phyloP scores from a whole-genome alignment of 2,329 filamentous ascomycete genomes.

The Sclerotinia minor region DNA sequence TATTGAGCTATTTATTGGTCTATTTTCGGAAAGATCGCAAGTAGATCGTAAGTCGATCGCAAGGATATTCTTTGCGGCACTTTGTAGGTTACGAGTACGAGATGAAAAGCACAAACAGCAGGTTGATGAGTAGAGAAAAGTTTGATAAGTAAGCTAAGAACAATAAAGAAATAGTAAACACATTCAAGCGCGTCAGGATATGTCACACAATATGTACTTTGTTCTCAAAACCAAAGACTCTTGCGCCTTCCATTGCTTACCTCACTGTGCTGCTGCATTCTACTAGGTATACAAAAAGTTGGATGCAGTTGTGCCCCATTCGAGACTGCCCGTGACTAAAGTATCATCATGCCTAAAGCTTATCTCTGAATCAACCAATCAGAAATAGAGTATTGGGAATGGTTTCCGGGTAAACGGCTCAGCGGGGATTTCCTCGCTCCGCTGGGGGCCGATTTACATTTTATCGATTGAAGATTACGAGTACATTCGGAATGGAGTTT shows the following conservation, averaged over 20 bases:
- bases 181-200: background rate
- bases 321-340: background rate
- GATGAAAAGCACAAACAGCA: background rate
- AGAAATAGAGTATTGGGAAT: too few relatives aligned
- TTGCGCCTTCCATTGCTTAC: background rate
- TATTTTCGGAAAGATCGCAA: background rate
- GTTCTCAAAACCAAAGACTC: background rate
- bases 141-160: background rate
- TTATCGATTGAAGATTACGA: background rate
- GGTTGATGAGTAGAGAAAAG: background rate
- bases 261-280: background rate
- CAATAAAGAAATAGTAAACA: background rate
- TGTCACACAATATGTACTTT: background rate
- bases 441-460: background rate
- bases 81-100: slow-evolving; percentile 13
- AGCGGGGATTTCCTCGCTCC: background rate
- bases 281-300: background rate
- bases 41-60: too few relatives aligned
- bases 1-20: slow-evolving; percentile 9
- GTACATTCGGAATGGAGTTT: too few relatives aligned
- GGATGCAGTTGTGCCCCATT: background rate
- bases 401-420: slow-evolving; percentile 8
- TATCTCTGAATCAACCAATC: background rate
- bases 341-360: background rate
- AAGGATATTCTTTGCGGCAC: background rate